Conservation (phyloP, 2,329 filamentous ascomycete species). For the Ophidiomyces ophidiicola region DNA sequence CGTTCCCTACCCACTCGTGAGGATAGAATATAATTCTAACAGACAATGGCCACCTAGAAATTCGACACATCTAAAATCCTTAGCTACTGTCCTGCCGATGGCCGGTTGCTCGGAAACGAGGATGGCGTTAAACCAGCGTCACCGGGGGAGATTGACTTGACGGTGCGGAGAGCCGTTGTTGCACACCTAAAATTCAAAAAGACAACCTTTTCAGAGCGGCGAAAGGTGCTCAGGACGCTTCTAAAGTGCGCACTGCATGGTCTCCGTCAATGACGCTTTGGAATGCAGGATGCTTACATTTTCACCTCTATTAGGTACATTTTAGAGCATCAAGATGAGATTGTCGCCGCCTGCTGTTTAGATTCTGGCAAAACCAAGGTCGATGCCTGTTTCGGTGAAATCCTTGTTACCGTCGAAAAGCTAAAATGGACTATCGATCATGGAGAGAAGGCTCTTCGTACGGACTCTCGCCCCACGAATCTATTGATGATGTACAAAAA, state of each 20-base stretch:
- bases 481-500: slow-evolving; percentile 91
- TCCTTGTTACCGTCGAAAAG: slow-evolving; percentile 87
- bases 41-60: slow-evolving; percentile 20
- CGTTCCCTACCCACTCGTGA: neutral
- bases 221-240: slow-evolving; percentile 67
- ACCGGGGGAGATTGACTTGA: slow-evolving; percentile 62
- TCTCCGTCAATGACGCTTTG: neutral
- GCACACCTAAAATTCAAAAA: slow-evolving; percentile 68
- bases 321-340: slow-evolving; percentile 76
- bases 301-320: slow-evolving; percentile 46
- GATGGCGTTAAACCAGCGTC: slow-evolving; percentile 59
- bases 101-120: slow-evolving; percentile 58
- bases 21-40: neutral
- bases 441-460: slow-evolving; percentile 65
- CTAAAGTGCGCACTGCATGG: slow-evolving; percentile 40
- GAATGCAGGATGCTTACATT: slow-evolving; percentile 2
- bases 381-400: slow-evolving; percentile 86
- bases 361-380: slow-evolving; percentile 96
- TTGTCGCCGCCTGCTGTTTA: slow-evolving; percentile 72
- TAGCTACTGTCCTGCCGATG: slow-evolving; percentile 65
- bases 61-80: slow-evolving; percentile 31
- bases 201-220: slow-evolving; percentile 65
- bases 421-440: slow-evolving; percentile 87
- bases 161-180: slow-evolving; percentile 57
- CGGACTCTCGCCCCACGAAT: slow-evolving; percentile 69